Base-by-base conservation (phyloP, 495 filamentous ascomycete species). In the Trichoderma reesei region DNA sequence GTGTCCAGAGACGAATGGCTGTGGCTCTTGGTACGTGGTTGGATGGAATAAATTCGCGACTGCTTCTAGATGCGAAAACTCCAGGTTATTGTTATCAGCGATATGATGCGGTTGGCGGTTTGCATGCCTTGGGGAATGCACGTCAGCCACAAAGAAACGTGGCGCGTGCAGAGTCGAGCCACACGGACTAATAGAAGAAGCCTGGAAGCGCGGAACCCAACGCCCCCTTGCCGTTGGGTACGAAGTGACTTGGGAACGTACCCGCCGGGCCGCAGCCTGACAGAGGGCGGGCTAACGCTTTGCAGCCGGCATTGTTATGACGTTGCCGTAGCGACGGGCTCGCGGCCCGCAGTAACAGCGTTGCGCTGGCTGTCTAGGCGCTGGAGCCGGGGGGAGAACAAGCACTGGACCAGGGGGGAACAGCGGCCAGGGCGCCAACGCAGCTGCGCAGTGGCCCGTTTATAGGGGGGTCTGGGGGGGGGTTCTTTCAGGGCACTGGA, bases 291-390 rank as follows among this genome's bases (percentile, higher is more conserved):
- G 37, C 60, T 20, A 38, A 36, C 5, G 61, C 37, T 46, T 41
- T 34, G 33, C 16, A 13, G 34, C 39, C 26, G 26, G 26, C 26
- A 26, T 18, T 61, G 59, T 41, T 41, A n/a, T 38, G 59, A 41
- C n/a, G 61, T 63, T 63, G 61, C 61, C 42, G 3, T 51, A 18
- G 61, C 42, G 61, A 63, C 61, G 42, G n/a, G 18, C 13, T n/a
- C 4, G 41, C 41, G 41, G 9, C 51, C 41, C 61, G 31, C 61
- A 51, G 36, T 36, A 48, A 63, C 61, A 62, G 61, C 61, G 61
- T 20, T 41, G 39, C 61, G 37, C 36, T 34, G 41, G 42, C 41
- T 51, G 38, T 48, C 26, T 20, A 16, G 26, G 10, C 26, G 48
- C 48, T 56, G 16, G 61, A 41, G 13, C 20, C 48, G 20, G 51